Evolutionary conservation across 2,329 filamentous ascomycete species (phyloP).

Genomic region (Penicillium sp.): DNA sequence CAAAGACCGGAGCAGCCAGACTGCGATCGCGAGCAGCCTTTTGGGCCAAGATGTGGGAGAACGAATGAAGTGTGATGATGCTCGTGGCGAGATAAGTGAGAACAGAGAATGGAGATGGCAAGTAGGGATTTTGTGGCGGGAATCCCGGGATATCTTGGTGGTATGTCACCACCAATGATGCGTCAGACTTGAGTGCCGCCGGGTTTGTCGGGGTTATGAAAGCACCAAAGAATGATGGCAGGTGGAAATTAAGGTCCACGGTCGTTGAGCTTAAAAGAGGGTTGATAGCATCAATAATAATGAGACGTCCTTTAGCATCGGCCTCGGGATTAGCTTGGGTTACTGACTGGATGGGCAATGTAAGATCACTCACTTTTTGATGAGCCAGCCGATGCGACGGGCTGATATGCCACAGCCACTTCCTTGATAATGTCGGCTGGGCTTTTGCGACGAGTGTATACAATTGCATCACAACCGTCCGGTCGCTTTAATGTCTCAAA

Average conservation of each 20-base stretch:
- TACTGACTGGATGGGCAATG: background rate
- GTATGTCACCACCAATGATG: constrained; percentile 76
- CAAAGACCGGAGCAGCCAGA: constrained; percentile 73
- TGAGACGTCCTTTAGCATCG: constrained; percentile 60
- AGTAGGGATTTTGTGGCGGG: constrained; percentile 39
- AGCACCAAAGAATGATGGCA: constrained; percentile 69
- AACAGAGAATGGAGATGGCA: constrained; percentile 68
- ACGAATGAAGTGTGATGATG: constrained; percentile 69
- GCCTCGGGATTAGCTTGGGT: background rate
- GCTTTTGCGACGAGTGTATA: constrained; percentile 63
- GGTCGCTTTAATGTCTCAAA: constrained; percentile 71
- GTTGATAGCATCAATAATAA: constrained; percentile 80
- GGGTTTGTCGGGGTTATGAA: constrained; percentile 57
- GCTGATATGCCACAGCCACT: constrained; percentile 48
- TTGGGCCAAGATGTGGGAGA: constrained; percentile 70
- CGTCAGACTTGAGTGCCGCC: constrained; percentile 37
- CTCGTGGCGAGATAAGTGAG: constrained; percentile 86
- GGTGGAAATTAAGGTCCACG: constrained; percentile 53
- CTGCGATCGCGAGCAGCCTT: constrained; percentile 77
- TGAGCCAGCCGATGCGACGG: constrained; percentile 16
- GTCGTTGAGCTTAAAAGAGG: constrained; percentile 50
- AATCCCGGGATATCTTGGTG: constrained; percentile 73
- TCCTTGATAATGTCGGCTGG: constrained; percentile 60
- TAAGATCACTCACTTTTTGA: constrained; percentile 28
- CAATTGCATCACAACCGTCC: constrained; percentile 64